phyloP scores from a whole-genome alignment of 2,329 filamentous ascomycete genomes.

The Ambrosiella xylebori region DNA sequence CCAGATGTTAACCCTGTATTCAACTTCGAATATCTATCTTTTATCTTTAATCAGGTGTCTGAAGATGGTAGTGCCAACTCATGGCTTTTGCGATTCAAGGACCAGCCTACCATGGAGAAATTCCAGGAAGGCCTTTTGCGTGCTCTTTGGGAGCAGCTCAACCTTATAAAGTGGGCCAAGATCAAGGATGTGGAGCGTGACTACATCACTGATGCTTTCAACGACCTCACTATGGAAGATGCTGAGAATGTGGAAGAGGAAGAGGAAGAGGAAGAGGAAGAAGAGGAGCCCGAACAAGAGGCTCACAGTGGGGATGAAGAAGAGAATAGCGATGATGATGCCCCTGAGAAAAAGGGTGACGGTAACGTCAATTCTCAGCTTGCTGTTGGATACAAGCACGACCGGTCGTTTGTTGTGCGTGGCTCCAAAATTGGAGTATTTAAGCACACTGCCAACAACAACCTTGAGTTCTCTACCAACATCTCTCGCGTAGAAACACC shows the following conservation, averaged over 20 bases:
- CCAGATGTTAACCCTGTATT: constrained; percentile 95
- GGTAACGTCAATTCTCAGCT: constrained; percentile 83
- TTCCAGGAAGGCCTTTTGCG: constrained; percentile 94
- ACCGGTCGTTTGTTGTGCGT: constrained; percentile 89
- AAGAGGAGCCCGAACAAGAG: constrained; percentile 34
- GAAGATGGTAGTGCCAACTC: constrained; percentile 82
- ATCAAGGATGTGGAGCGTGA: constrained; percentile 83
- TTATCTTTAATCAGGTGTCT: constrained; percentile 96
- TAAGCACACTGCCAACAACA: constrained; percentile 85
- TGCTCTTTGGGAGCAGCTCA: constrained; percentile 89
- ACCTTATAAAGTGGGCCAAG: constrained; percentile 86
- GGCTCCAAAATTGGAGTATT: constrained; percentile 98
- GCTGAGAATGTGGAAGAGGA: constrained; percentile 28
- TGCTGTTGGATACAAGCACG: constrained; percentile 91
- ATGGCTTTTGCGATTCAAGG: constrained; percentile 84
- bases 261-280: constrained; percentile 31
- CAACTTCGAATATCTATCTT: constrained; percentile 97
- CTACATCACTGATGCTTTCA: constrained; percentile 89
- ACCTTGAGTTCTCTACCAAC: constrained; percentile 88
- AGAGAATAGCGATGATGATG: constrained; percentile 47
- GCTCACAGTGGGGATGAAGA: constrained; percentile 64
- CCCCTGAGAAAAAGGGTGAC: constrained; percentile 48
- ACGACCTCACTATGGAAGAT: constrained; percentile 86
- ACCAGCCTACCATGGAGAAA: constrained; percentile 59
- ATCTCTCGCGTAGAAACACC: constrained; percentile 92